Evolutionary conservation across 768 basidiomycete genomes (phyloP), one percentile per base, ranked within the genome.

Genomic region (Boletus sp.): DNA sequence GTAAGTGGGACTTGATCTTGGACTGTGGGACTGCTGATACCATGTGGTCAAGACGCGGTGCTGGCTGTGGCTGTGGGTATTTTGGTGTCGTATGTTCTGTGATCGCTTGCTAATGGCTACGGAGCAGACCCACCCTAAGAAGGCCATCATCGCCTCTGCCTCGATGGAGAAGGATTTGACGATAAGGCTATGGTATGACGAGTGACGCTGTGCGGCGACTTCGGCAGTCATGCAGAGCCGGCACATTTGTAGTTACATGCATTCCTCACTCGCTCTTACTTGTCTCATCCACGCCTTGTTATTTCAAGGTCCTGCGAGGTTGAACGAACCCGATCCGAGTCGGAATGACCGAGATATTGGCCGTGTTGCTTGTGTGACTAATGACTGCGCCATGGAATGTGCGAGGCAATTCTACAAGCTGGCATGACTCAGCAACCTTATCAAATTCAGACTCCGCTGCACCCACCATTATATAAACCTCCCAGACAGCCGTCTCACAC

Each of bases 151-250:
- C 57, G 94, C 92, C 7, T 91, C 92, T 5, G 91, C 90, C n/a
- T 82, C 86, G 10, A 85, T 91, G 80, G 93, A 94, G 61, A 92
- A 92, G 60, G 94, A 96, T 62, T 72, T 90, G 56, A 85, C 84
- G 5, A 89, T 98, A 63, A 80, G 86, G 50, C 62, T 98, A 15
- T 97, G 94, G 94, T 74, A 77, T 52, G 84, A 88, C 64, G 68
- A 71, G 45, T 47, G 51, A 50, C 3, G n/a, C n/a, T 39, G 17
- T 39, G 38, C 25, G 25, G 25, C 5, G 25, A 25, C 25, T 25
- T 25, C 25, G 25, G 25, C 25, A 25, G 25, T 25, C 25, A 25
- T 25, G 1, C 25, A 25, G 5, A 25, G 25, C 25, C 5, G 25
- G 14, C 33, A 34, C 33, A 7, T 33, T 33, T 33, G 32, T 1